Conservation (phyloP, 2,329 filamentous ascomycete genomes). For the Reticulascus tulasneorum region DNA sequence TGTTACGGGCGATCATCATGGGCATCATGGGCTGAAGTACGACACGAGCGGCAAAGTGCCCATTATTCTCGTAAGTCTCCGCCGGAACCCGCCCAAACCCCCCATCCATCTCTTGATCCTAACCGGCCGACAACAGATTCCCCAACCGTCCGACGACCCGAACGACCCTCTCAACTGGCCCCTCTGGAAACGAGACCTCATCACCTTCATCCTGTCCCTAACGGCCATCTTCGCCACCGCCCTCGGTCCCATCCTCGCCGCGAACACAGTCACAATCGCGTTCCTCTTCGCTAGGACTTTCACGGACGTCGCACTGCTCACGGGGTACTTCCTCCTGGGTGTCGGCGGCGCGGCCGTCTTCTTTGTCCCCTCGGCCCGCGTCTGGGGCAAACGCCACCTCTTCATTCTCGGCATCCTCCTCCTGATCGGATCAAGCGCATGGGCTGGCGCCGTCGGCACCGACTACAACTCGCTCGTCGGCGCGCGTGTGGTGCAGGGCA, state of each 20-base stretch:
- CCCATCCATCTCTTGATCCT: background rate
- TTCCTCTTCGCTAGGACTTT: constrained; percentile 63
- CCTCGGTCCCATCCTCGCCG: constrained; percentile 80
- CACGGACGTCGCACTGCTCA: constrained; percentile 75
- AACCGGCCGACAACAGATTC: constrained; percentile 36
- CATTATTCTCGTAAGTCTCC: constrained; percentile 65
- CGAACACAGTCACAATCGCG: constrained; percentile 77
- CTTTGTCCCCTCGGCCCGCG: constrained; percentile 80
- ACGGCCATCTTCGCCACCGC: constrained; percentile 80
- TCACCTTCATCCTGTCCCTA: constrained; percentile 73
- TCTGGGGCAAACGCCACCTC: constrained; percentile 90
- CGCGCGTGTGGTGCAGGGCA: constrained; percentile 79
- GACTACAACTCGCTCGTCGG: constrained; percentile 71
- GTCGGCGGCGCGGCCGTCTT: constrained; percentile 78
- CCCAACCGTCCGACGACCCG: constrained; percentile 85
- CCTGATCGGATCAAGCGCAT: constrained; percentile 69
- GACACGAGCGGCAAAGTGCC: constrained; percentile 62
- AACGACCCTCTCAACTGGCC: constrained; percentile 88
- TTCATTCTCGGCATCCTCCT: constrained; percentile 76
- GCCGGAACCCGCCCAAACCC: background rate
- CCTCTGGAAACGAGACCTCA: constrained; percentile 77
- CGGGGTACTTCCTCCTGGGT: constrained; percentile 82
- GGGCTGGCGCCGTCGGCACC: constrained; percentile 67
- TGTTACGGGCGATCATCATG: constrained; percentile 32
- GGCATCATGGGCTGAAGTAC: constrained; percentile 59